Conservation (phyloP, 495 filamentous ascomycete genomes). For the Gamarada debralockiae region DNA sequence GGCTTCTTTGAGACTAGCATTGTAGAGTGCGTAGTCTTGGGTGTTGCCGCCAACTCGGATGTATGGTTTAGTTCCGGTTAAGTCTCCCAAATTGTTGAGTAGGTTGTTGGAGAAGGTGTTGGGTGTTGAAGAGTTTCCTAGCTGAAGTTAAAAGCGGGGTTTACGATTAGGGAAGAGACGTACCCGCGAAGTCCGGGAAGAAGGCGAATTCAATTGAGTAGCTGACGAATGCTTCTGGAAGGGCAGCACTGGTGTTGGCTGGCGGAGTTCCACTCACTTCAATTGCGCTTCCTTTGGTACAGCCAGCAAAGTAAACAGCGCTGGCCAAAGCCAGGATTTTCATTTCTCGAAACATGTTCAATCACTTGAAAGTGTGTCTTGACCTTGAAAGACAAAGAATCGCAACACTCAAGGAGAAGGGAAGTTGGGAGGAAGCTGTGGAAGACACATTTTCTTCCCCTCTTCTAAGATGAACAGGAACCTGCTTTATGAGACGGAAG, state of each 20-base stretch:
- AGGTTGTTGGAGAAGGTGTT: slow-evolving; percentile 57
- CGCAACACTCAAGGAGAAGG: no score
- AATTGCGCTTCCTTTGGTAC: no score
- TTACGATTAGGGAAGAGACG: neutral
- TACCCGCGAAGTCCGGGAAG: slow-evolving; percentile 61
- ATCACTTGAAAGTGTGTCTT: no score
- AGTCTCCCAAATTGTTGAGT: slow-evolving; percentile 43
- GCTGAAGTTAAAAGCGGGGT: neutral
- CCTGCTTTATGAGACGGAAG: no score
- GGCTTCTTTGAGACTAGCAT: slow-evolving; percentile 46
- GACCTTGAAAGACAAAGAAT: no score
- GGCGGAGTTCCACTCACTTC: neutral
- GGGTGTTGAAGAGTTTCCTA: slow-evolving; percentile 45
- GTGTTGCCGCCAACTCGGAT: slow-evolving; percentile 61
- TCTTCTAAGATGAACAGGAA: no score
- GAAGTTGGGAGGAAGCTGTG: no score
- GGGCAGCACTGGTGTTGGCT: slow-evolving; percentile 34
- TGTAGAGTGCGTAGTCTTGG: slow-evolving; percentile 59
- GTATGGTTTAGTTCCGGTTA: slow-evolving; percentile 49
- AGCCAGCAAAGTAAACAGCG: no score
- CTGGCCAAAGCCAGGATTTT: no score
- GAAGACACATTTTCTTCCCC: no score
- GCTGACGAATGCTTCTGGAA: slow-evolving; percentile 51
- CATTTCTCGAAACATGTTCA: no score
- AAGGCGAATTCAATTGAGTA: slow-evolving; percentile 59